Base-by-base conservation (phyloP, 2,329 filamentous ascomycete species). In the Beauveria varroae region DNA sequence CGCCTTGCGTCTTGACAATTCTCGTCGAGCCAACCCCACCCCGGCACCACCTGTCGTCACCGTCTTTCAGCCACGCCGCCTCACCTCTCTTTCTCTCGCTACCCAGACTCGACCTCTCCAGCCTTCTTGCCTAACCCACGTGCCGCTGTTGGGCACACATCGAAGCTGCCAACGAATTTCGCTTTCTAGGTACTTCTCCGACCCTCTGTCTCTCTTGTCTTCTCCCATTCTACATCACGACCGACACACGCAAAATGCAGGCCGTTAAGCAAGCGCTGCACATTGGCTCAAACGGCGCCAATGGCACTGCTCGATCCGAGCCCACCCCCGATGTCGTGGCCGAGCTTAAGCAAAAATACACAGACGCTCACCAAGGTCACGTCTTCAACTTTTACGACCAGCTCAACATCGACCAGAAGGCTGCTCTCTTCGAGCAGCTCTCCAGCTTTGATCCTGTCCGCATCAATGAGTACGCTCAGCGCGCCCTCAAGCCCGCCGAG, bases 401-500 rank as follows among this genome's bases (percentile, higher is more conserved):
- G 64, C 87, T 99, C 65, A 80, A 81, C 64, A 76, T 81, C 20
- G 75, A 81, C 57, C 91, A 97, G 66, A 91, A 96, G 78, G 86
- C 86, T 50, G 75, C 81, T 9, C 85, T 99, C 62, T 96, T 86
- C 80, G 78, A 88, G 69, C 95, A 98, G 77, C 84, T 98, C 63
- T 83, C 84, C 65, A 81, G 80, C 70, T 91, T 98, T 78, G 86
- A 97, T 73, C 93, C 93, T 61, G 81, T 83, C 63, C 84, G 90
- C 78, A 93, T 98, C 83, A 96, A 95, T 79, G 84, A 88, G 68
- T 88, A 98, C 74, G 88, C 90, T 70, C 79, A 93, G 67, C 87
- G 84, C 73, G 91, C 93, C 63, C 82, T 98, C 65, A 85, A 92
- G 77, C 90, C 93, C 34, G 85, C 88, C 64, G 82, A 87, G 69